Percentiles rank a stretch among this genome's conserved stretches.
Conservation (phyloP, 345 rosid species). For the Moricandia moricandioides region DNA sequence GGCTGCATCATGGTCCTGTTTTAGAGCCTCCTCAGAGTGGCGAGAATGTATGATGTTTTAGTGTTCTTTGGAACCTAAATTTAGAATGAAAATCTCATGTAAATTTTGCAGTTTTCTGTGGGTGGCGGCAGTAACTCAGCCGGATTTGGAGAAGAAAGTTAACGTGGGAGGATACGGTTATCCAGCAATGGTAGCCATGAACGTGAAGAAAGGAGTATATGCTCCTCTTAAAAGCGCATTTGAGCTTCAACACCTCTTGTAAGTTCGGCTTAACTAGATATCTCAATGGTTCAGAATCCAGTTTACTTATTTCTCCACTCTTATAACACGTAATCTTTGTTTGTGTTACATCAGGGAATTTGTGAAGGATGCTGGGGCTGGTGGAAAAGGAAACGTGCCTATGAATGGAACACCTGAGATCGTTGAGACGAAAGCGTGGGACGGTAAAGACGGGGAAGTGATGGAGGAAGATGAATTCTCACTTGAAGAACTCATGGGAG, state of each 20-base stretch:
- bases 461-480: constrained; percentile 93
- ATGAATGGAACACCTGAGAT: constrained; percentile 60
- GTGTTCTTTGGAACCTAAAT: constrained; percentile 4
- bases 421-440: constrained; percentile 73
- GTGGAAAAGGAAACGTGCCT: constrained; percentile 92
- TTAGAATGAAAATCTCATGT: constrained; percentile 3
- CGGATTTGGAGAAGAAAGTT: constrained; percentile 76
- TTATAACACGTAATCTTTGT: not conserved
- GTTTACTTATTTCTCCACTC: not conserved
- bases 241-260: constrained; percentile 79
- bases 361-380: constrained; percentile 85
- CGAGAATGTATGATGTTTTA: not conserved
- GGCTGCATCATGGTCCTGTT: constrained; percentile 4
- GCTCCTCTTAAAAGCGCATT: constrained; percentile 96
- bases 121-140: constrained; percentile 92
- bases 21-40: not conserved
- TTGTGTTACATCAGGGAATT: constrained; percentile 61
- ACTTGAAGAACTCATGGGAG: constrained; percentile 95
- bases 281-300: not conserved
- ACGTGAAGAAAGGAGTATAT: constrained; percentile 87
- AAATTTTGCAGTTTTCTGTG: constrained; percentile 63
- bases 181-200: constrained; percentile 94
- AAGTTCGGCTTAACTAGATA: constrained; percentile 32
- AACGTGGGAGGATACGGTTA: constrained; percentile 97
- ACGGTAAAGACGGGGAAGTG: constrained; percentile 87